Conservation (phyloP, 176 grass and related monocot species). For the Cocos nucifera region DNA sequence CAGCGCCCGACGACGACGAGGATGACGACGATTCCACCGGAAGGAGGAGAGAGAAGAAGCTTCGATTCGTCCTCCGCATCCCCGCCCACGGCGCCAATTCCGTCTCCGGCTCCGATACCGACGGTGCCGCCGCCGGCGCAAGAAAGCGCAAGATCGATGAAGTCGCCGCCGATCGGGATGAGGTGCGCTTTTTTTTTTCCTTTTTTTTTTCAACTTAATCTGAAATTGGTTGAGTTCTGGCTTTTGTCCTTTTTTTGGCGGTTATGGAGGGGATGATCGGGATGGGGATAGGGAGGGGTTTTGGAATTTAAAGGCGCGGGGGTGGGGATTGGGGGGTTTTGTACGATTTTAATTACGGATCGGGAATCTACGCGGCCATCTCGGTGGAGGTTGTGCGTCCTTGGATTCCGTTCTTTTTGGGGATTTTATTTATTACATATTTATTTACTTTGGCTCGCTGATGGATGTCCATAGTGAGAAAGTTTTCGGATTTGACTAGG, state of each 20-base stretch:
- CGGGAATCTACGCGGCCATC: conserved; percentile 1
- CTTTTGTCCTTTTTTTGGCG: no score
- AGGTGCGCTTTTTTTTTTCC: no score
- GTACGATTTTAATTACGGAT: not conserved
- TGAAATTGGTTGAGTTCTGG: no score
- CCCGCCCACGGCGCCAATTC: conserved; percentile 17
- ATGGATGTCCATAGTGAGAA: not conserved
- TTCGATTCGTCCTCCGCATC: conserved; percentile 49
- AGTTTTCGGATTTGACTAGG: conserved; percentile 28
- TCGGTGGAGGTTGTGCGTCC: not conserved
- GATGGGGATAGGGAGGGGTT: conserved; percentile 9
- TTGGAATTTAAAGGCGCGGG: not conserved
- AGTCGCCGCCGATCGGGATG: not conserved
- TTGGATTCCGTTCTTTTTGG: conserved; percentile 15
- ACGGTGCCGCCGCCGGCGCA: conserved; percentile 16
- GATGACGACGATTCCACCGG: conserved; percentile 21
- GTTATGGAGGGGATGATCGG: not conserved
- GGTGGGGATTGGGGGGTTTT: not conserved
- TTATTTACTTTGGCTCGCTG: conserved; percentile 23
- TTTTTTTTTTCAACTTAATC: no score
- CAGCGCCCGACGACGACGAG: conserved; percentile 31
- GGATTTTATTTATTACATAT: conserved; percentile 18
- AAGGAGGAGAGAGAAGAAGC: conserved; percentile 71
- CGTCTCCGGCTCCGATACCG: conserved; percentile 38
- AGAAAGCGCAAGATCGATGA: conserved; percentile 6